Conservation (phyloP, 202 grass and related monocot species). For the Dendrocalamus latiflorus region DNA sequence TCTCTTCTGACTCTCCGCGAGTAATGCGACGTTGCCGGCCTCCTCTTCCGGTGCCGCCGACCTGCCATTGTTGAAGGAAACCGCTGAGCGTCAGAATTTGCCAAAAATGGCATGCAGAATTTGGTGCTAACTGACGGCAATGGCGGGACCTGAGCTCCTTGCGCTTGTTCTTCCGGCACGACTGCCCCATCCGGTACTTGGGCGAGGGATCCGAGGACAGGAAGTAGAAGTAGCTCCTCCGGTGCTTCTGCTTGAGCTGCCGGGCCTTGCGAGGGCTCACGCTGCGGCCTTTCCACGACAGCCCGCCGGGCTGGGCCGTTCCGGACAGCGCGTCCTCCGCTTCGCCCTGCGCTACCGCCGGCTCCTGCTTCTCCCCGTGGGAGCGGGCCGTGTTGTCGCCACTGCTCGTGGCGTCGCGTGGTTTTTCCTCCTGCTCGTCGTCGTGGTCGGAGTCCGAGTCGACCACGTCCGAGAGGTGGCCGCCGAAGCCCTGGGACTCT, state of each 20-base stretch:
- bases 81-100: background rate
- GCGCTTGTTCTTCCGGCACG: slow-evolving; percentile 80
- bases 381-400: background rate
- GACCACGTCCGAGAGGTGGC: slow-evolving; percentile 41
- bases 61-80: slow-evolving; percentile 22
- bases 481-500: slow-evolving; percentile 56
- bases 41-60: slow-evolving; percentile 21
- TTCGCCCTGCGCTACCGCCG: background rate
- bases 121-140: background rate
- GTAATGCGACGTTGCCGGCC: background rate
- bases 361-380: background rate
- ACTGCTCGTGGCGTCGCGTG: background rate
- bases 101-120: background rate
- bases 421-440: background rate
- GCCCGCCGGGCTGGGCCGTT: slow-evolving; percentile 52
- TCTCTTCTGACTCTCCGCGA: slow-evolving; percentile 1
- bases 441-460: slow-evolving; percentile 53
- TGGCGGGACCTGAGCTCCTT: slow-evolving; percentile 46
- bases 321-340: slow-evolving; percentile 43
- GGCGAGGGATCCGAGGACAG: slow-evolving; percentile 52
- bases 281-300: slow-evolving; percentile 84
- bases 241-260: slow-evolving; percentile 54
- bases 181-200: slow-evolving; percentile 83
- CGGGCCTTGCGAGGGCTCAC: slow-evolving; percentile 62
- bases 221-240: slow-evolving; percentile 42